Percentiles rank a stretch among this genome's conserved stretches.
Conservation (phyloP, 495 filamentous ascomycete species). For the Collariella sp. region DNA sequence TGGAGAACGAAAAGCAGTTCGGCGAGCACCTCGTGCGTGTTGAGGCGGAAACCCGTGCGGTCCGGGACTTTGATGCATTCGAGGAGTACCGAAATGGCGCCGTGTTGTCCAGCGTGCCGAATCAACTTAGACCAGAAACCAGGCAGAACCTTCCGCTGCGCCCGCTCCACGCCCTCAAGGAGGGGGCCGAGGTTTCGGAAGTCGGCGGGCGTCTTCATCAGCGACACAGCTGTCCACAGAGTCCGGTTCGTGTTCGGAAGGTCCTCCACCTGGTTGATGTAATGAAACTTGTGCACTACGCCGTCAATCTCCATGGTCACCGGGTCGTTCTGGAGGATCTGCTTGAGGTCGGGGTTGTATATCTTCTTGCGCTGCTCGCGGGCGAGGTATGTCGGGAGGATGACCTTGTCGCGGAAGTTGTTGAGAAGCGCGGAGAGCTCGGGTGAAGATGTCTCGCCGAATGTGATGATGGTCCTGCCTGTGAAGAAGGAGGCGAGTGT, state of each 20-base stretch:
- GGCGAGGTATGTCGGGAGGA: constrained; percentile 56
- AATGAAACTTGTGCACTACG: constrained; percentile 47
- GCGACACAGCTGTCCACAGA: constrained; percentile 33
- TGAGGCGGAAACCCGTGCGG: constrained; percentile 45
- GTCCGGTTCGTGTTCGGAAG: constrained; percentile 27
- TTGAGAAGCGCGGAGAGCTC: constrained; percentile 36
- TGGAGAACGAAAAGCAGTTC: constrained; percentile 47
- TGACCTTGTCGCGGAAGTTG: constrained; percentile 52
- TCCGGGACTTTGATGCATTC: constrained; percentile 41
- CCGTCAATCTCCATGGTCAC: constrained; percentile 52
- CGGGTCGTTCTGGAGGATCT: constrained; percentile 48
- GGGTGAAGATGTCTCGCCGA: constrained; percentile 26
- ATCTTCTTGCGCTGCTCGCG: constrained; percentile 47
- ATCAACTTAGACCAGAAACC: constrained; percentile 34
- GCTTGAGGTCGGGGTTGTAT: constrained; percentile 42
- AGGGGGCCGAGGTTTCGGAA: constrained; percentile 52
- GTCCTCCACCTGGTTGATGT: constrained; percentile 32
- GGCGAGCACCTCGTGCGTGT: constrained; percentile 31
- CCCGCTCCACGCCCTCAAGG: constrained; percentile 42
- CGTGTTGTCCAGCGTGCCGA: constrained; percentile 31
- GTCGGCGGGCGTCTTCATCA: constrained; percentile 51
- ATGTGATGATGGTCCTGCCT: constrained; percentile 21
- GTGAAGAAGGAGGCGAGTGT: background rate
- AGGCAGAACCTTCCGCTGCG: constrained; percentile 28
- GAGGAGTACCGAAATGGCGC: constrained; percentile 41